A percentile compares a stretch with the other conserved stretches of the same genome.
Evolutionary conservation across 2,329 filamentous ascomycete genomes (phyloP).

Genomic region (Claviceps sp.): DNA sequence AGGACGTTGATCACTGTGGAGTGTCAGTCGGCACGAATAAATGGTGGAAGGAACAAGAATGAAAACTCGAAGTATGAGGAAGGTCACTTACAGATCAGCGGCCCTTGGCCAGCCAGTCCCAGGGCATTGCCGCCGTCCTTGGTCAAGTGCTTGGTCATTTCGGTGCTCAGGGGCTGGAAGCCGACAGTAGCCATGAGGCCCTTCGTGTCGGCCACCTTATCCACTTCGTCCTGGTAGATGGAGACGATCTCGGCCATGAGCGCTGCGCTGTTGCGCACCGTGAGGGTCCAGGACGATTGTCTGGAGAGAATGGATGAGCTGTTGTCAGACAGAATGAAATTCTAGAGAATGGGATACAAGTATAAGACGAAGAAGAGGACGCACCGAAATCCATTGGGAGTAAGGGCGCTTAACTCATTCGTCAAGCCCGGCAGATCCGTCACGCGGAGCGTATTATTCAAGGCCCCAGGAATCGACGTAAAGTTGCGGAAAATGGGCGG

Average conservation of each 20-base stretch:
- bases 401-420: constrained; percentile 9
- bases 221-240: constrained; percentile 12
- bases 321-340: not conserved
- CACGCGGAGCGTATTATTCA: constrained; percentile 9
- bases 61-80: no score
- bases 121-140: constrained; percentile 21
- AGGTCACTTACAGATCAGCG: constrained; percentile 7
- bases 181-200: constrained; percentile 13
- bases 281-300: constrained; percentile 9
- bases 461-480: constrained; percentile 9
- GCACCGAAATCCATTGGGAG: constrained; percentile 10
- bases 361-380: not conserved
- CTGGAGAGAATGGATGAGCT: not conserved
- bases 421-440: constrained; percentile 10
- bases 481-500: constrained; percentile 12
- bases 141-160: constrained; percentile 20
- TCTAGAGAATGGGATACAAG: not conserved
- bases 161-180: constrained; percentile 28
- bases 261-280: constrained; percentile 7
- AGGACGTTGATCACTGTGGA: not conserved
- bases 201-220: constrained; percentile 9
- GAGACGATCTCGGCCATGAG: constrained; percentile 12
- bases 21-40: not conserved
- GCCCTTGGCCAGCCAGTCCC: constrained; percentile 15
- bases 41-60: not conserved